Conservation (phyloP, 352 stramenopile species). For the Phytopythium helicoides region DNA sequence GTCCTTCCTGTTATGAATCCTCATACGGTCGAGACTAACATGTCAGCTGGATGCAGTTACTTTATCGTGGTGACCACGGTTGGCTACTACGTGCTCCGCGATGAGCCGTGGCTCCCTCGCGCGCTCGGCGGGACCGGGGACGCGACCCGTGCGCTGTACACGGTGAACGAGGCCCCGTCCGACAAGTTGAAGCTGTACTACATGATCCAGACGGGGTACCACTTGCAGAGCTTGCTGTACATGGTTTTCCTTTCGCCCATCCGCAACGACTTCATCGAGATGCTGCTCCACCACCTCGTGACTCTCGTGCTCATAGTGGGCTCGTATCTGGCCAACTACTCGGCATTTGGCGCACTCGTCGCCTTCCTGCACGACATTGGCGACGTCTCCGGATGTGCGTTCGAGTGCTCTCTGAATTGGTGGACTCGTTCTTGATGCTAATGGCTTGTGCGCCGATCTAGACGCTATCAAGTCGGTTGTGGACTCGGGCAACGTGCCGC, state of each 20-base stretch:
- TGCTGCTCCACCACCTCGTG: conserved; percentile 53
- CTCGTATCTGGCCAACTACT: conserved; percentile 57
- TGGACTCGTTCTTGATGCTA: neutral
- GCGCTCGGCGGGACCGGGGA: conserved; percentile 36
- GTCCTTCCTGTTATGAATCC: neutral
- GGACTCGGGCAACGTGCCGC: conserved; percentile 27
- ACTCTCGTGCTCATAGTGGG: conserved; percentile 55
- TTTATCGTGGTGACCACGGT: conserved; percentile 25
- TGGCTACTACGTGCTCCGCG: conserved; percentile 40
- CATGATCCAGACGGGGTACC: conserved; percentile 55
- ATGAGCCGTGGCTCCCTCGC: conserved; percentile 45
- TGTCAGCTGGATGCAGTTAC: conserved; percentile 15
- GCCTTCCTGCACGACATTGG: conserved; percentile 53
- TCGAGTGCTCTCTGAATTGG: neutral
- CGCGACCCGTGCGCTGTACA: conserved; percentile 26
- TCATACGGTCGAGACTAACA: conserved; percentile 2
- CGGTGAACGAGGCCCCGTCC: conserved; percentile 28
- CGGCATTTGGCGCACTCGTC: conserved; percentile 38
- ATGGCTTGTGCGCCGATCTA: conserved; percentile 8
- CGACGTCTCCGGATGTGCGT: conserved; percentile 52
- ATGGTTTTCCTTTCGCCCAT: conserved; percentile 57
- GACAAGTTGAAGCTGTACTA: conserved; percentile 42
- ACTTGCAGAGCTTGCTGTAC: conserved; percentile 52
- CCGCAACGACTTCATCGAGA: conserved; percentile 63
- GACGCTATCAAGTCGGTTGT: conserved; percentile 40